Base-by-base conservation (phyloP, 2,329 filamentous ascomycete genomes). In the Orbilia ellipsospora region DNA sequence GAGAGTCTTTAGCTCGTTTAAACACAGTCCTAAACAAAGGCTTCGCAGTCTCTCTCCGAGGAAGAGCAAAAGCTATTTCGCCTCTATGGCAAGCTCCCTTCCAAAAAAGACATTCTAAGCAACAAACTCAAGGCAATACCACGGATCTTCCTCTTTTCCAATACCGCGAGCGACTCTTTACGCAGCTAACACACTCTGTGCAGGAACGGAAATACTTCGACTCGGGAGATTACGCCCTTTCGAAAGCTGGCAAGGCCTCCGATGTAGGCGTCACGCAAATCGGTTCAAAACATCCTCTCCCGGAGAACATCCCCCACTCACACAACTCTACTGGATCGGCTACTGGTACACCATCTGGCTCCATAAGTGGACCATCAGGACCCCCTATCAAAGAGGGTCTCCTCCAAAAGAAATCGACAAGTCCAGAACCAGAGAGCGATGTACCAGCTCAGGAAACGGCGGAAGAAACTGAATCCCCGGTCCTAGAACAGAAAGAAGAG, bases 171-270 rank as follows among this genome's bases (percentile, higher is more conserved):
- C 5, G 31, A 36, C 10, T 36, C 31, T 36, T 10, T 10, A 36
- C 31, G 10, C 10, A 36, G 26, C 55, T 64, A 31, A 44, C 10
- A 8, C 18, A 7, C 44, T 56, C 42, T 31, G 64, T 4, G 6
- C 23, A 89, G 88, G 95, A 98, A 83, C 94, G 95, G 86, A 99
- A 96, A 86, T 97, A 97, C 86, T 97, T 97, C 84, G 93, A 97
- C 86, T 95, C 92, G 75, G 94, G 93, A 81, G 93, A 97, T 85
- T 97, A 97, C 81, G 94, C 94, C 81, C 92, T 97, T 85, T 94
- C 92, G 83, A 97, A 97, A 86, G 95, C 95, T 74, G 95, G 95
- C 84, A 98, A 98, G 85, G 93, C 93, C 83, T 92, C 94, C 81
- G 92, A 95, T 82, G 91, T 95, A 81, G 94, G 96, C 81, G 92